Evolutionary conservation across 83 land plant species (phyloP).

Genomic region (Thuja plicata): DNA sequence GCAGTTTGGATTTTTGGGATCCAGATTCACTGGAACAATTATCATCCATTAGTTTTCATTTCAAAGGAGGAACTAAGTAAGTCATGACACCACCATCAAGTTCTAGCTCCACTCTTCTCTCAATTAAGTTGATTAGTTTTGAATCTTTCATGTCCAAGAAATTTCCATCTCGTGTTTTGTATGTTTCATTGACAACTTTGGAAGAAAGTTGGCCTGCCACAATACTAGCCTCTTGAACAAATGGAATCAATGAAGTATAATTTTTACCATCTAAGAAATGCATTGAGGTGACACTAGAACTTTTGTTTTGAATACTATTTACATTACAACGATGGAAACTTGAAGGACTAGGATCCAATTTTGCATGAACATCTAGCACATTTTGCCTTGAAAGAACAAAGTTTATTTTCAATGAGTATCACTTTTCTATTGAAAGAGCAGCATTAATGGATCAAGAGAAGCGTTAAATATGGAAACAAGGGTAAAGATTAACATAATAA

Average conservation of each 20-base stretch:
- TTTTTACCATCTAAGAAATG: conserved; percentile 1
- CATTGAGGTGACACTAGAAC: neutral
- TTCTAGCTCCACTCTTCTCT: too few relatives aligned
- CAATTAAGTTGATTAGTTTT: neutral
- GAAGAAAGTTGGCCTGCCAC: neutral
- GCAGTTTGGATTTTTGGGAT: neutral
- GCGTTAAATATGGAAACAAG: too few relatives aligned
- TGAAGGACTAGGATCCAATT: too few relatives aligned
- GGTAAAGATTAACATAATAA: too few relatives aligned
- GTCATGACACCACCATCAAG: neutral
- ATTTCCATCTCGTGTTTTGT: neutral
- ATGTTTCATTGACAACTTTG: neutral
- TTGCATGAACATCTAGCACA: too few relatives aligned
- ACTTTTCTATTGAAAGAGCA: too few relatives aligned
- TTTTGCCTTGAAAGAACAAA: too few relatives aligned
- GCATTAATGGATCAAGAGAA: too few relatives aligned
- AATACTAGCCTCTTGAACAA: neutral
- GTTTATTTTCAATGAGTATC: too few relatives aligned
- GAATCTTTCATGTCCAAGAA: neutral
- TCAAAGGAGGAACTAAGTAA: neutral
- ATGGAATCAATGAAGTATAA: neutral
- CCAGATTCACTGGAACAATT: neutral
- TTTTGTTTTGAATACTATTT: neutral
- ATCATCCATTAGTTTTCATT: neutral
- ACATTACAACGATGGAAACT: neutral